Evolutionary conservation across 2,329 filamentous ascomycete species (phyloP), one percentile per base, ranked within the genome.

Genomic region (Monilinia aucupariae): DNA sequence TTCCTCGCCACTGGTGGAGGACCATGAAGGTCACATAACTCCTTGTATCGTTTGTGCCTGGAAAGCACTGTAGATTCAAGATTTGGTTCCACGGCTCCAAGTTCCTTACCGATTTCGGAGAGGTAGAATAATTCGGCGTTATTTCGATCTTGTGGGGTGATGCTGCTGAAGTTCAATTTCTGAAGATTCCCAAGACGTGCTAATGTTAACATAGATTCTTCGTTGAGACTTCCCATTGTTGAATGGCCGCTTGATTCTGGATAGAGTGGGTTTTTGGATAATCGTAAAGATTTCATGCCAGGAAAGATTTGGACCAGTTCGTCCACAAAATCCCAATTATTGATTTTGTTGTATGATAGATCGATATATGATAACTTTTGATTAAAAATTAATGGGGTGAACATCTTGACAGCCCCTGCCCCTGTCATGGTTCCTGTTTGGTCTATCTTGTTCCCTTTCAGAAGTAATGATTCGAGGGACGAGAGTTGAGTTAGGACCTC

Each of bases 51-150:
- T 9, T 85, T 87, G 74, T 97, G 92, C 4, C 78, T 76, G 0
- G 74, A 75, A 3, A 89, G 73, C 0, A 96, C 81, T 1, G 77
- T 76, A 0, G 75, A 76, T 67, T 87, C 82, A 2, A 78, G 75
- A 3, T 74, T 75, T 62, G 84, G 80, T 0, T 84, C 78, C 0
- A 85, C 82, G 4, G 80, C 77, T 1, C 85, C 82, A 47, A 97
- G 79, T 72, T 94, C 90, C 66, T 86, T 86, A 13, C 84, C 89
- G 64, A 97, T 94, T 61, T 89, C 84, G 0, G 88, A 90, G 13
- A 97, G 84, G 74, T 99, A 99, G 74, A 96, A 99, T 71, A 93
- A 87, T 70, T 97, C 94, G 5, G 92, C 92, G 71, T 97, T 94
- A 61, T 85, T 81, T 22, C 93, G 85, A 74, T 97, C 92, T 49